Evolutionary conservation across 2,329 filamentous ascomycete genomes (phyloP).

Genomic region (Lasiodiplodia sp.): DNA sequence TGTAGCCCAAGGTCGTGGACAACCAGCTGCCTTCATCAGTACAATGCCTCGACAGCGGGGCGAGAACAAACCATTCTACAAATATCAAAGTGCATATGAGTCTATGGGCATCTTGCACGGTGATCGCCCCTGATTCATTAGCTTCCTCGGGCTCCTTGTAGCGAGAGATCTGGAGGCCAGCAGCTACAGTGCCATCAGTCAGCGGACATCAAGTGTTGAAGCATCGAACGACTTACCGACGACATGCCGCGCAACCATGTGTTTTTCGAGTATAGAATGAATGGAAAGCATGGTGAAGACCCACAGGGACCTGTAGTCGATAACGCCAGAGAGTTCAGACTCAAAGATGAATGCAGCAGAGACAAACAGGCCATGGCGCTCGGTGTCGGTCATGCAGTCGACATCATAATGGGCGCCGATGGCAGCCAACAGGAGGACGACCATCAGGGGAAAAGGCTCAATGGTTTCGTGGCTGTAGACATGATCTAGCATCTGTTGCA

Average conservation of each 20-base stretch:
- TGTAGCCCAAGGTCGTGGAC: constrained; percentile 47
- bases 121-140: background rate
- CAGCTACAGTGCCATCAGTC: constrained; percentile 35
- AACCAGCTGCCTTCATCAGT: constrained; percentile 38
- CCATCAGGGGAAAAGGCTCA: constrained; percentile 44
- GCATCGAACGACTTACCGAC: constrained; percentile 38
- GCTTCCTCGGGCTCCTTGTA: constrained; percentile 38
- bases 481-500: constrained; percentile 44
- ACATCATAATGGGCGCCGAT: constrained; percentile 48
- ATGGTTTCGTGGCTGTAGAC: constrained; percentile 42
- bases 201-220: background rate
- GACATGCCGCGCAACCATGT: constrained; percentile 47
- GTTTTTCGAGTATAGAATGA: constrained; percentile 47
- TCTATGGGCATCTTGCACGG: constrained; percentile 38
- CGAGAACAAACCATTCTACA: constrained; percentile 40
- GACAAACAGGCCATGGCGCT: constrained; percentile 42
- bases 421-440: constrained; percentile 46
- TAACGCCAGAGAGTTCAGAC: constrained; percentile 39
- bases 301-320: constrained; percentile 46
- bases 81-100: constrained; percentile 47
- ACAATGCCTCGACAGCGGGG: background rate
- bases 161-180: constrained; percentile 46
- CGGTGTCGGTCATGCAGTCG: constrained; percentile 43
- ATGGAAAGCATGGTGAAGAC: constrained; percentile 45
- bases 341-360: constrained; percentile 45